Evolutionary conservation across 164 flowering plant species (phyloP), one percentile per base, ranked within the genome.

Genomic region (Piper betle): DNA sequence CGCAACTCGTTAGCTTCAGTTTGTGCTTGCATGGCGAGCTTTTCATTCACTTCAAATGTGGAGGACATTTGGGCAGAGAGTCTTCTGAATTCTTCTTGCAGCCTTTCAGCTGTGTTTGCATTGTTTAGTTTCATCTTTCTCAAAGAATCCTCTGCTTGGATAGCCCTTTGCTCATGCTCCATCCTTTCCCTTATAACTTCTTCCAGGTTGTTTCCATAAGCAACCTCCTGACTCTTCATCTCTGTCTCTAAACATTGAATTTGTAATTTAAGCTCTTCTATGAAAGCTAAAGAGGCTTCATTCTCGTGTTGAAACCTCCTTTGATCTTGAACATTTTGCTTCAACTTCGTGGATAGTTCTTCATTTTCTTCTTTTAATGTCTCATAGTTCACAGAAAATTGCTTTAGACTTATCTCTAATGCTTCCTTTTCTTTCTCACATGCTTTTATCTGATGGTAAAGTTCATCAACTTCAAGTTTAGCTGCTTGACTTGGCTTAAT

Each of bases 151-250:
- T 93, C 97, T 54, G 96, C 99, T 72, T 38, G 74, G 72, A 91
- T 85, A 38, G 96, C 96, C 79, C 89, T 80, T 58, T 88, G 81
- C 72, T 91, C 99, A 77, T 86, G 95, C 83, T 91, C 88, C 39
- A 91, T 82, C 79, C 84, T 93, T 48, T 79, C 80, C 53, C 38
- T 62, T 2, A 75, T 75, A 18, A 86, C 60, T 56, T 70, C 76
- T 53, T 82, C 93, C 55, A 94, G 71, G 74, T 86, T 88, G 57
- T 82, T 76, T 80, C 85, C 89, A 70, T 83, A 86, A 46, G 61
- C 80, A 56, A 72, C 75, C 17, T 77, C 82, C 64, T 82, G 88
- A 60, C 73, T 75, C 74, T 80, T 81, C 60, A 86, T 63, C 64
- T 86, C 86, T 69, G 89, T 80, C 74, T 87, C 87, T 74, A 84